phyloP scores from a whole-genome alignment of 2,329 filamentous ascomycete species.

The Alternaria longipes region DNA sequence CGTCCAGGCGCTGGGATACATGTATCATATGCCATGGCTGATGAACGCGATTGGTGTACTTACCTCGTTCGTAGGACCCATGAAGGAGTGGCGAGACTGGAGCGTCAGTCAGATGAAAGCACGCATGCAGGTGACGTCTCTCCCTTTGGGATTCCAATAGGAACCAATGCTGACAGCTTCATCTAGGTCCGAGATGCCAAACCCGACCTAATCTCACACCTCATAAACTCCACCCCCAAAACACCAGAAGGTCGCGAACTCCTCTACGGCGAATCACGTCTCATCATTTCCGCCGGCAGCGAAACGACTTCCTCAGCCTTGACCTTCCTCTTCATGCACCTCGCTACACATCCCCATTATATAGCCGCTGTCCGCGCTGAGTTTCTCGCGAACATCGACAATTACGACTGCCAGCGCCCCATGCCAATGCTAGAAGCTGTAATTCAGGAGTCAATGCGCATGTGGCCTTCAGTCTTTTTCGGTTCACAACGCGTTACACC shows the following conservation, averaged over 20 bases:
- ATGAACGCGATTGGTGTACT: slow-evolving; percentile 35
- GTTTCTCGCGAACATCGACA: slow-evolving; percentile 15
- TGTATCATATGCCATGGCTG: slow-evolving; percentile 41
- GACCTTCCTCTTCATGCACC: slow-evolving; percentile 58
- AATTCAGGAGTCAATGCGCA: slow-evolving; percentile 40
- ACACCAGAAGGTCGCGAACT: slow-evolving; percentile 25
- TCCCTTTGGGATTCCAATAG: neutral
- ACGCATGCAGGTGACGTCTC: slow-evolving; percentile 30
- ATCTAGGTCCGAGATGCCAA: slow-evolving; percentile 24
- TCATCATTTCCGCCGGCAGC: slow-evolving; percentile 45
- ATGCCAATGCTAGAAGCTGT: slow-evolving; percentile 32
- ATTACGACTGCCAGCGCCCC: slow-evolving; percentile 21
- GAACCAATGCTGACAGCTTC: slow-evolving; percentile 2
- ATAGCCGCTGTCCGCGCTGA: slow-evolving; percentile 33
- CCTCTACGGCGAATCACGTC: slow-evolving; percentile 41
- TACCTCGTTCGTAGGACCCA: slow-evolving; percentile 33
- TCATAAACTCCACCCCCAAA: slow-evolving; percentile 32
- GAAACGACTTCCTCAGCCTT: slow-evolving; percentile 63
- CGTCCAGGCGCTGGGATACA: slow-evolving; percentile 31
- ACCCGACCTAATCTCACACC: slow-evolving; percentile 35
- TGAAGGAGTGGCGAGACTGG: slow-evolving; percentile 41
- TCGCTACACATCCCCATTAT: slow-evolving; percentile 32
- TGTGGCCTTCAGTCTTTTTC: slow-evolving; percentile 40
- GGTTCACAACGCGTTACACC: slow-evolving; percentile 41
- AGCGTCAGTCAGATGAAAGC: slow-evolving; percentile 31